Conservation (phyloP, 805 yeast genomes). For the Spathaspora passalidarum region DNA sequence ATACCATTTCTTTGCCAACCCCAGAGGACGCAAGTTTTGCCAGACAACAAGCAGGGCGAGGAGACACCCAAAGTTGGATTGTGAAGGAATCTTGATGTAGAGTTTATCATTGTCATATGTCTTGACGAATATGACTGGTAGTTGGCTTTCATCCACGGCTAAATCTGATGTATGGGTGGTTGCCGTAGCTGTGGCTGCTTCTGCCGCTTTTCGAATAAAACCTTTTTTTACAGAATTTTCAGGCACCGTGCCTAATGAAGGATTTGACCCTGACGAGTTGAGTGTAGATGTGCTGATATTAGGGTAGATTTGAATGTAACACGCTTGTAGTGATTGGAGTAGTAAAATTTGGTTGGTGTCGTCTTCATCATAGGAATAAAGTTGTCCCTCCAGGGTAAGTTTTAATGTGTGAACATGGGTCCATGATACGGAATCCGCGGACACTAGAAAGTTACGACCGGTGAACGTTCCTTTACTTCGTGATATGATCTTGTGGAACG, state of each 20-base stretch:
- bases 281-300: conserved; percentile 12
- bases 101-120: conserved; percentile 37
- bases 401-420: conserved; percentile 24
- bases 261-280: not conserved
- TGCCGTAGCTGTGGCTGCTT: not conserved
- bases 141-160: conserved; percentile 13
- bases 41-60: conserved; percentile 50
- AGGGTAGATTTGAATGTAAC: conserved; percentile 36
- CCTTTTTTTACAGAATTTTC: not conserved
- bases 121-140: conserved; percentile 41
- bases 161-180: not conserved
- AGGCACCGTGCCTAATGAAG: not conserved
- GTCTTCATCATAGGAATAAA: conserved; percentile 28
- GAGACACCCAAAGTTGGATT: conserved; percentile 39
- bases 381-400: conserved; percentile 32
- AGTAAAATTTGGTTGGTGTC: conserved; percentile 22
- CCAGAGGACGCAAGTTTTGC: conserved; percentile 52
- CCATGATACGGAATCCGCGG: conserved; percentile 39
- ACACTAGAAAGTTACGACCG: conserved; percentile 31
- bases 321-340: conserved; percentile 35
- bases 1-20: conserved; percentile 55
- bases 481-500: conserved; percentile 29
- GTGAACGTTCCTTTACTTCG: conserved; percentile 33
- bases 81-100: conserved; percentile 34
- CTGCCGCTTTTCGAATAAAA: not conserved